Percentiles rank a stretch among this genome's conserved stretches.
phyloP scores from a whole-genome alignment of 441 rosid species.

The Populus hybrid region DNA sequence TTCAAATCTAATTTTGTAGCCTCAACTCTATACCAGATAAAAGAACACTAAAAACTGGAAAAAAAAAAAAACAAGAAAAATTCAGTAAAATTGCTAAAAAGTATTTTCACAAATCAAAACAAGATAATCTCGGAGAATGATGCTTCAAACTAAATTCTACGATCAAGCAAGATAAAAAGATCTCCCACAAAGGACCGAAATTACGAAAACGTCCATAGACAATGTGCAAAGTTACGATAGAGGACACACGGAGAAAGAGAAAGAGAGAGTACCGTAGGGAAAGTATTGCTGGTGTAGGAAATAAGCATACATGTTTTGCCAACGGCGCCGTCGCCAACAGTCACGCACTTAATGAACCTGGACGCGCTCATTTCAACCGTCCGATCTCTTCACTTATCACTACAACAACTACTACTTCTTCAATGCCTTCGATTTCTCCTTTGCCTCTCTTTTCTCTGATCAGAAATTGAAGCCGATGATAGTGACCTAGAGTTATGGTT shows the following conservation, averaged over 20 bases:
- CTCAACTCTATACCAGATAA: neutral
- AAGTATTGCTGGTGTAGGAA: conserved; percentile 93
- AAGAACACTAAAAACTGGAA: neutral
- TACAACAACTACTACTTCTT: neutral
- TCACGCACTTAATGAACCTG: conserved; percentile 92
- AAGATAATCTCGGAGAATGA: neutral
- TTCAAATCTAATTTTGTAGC: neutral
- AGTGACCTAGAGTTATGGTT: neutral
- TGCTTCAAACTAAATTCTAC: neutral
- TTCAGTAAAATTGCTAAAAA: neutral
- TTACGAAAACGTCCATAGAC: neutral
- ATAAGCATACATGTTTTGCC: conserved; percentile 96
- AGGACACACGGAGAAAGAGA: neutral
- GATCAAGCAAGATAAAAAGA: neutral
- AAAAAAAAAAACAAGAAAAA: neutral
- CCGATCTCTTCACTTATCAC: conserved; percentile 14
- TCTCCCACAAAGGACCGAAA: conserved; percentile 3
- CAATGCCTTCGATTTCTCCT: neutral
- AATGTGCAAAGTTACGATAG: neutral
- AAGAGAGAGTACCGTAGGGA: conserved; percentile 62
- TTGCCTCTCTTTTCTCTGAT: neutral
- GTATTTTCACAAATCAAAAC: neutral
- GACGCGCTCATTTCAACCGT: conserved; percentile 74
- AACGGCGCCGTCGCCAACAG: conserved; percentile 96
- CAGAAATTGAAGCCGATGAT: neutral